A percentile compares a stretch with the other conserved stretches of the same genome.
Conservation (phyloP, 306 rosid species). For the Cajanus cajan region DNA sequence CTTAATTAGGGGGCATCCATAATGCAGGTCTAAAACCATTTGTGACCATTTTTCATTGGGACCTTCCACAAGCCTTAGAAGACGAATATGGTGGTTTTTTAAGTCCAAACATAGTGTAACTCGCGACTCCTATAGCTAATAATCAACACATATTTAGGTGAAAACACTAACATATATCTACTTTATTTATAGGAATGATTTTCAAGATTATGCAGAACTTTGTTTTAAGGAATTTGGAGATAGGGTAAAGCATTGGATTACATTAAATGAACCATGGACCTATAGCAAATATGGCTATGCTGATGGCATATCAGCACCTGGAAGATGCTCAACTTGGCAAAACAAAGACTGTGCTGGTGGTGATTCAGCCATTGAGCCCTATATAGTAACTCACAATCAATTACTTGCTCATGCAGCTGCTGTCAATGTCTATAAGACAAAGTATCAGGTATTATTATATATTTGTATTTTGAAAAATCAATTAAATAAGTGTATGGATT, state of each 20-base stretch:
- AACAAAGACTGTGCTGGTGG: background rate
- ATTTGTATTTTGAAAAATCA: background rate
- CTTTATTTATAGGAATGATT: background rate
- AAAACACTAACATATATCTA: too few relatives aligned
- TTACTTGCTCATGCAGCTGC: too few relatives aligned
- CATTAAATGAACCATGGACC: constrained; percentile 28
- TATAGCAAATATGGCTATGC: constrained; percentile 31
- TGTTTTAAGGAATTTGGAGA: background rate
- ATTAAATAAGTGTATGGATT: background rate
- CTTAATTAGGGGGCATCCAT: too few relatives aligned
- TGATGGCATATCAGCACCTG: background rate
- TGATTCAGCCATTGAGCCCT: background rate
- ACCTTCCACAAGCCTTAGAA: constrained; percentile 50
- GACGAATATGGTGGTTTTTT: constrained; percentile 50
- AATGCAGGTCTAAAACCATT: background rate
- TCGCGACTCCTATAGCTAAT: too few relatives aligned
- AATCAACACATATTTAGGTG: too few relatives aligned
- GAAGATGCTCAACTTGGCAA: background rate
- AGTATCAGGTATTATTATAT: background rate
- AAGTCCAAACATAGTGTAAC: constrained; percentile 21
- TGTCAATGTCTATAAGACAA: background rate
- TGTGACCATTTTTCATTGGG: constrained; percentile 59
- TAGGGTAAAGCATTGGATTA: background rate
- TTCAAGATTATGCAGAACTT: background rate
- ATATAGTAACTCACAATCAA: background rate